phyloP scores from a whole-genome alignment of 2,329 filamentous ascomycete genomes.

The Botrytis hyacinthi region DNA sequence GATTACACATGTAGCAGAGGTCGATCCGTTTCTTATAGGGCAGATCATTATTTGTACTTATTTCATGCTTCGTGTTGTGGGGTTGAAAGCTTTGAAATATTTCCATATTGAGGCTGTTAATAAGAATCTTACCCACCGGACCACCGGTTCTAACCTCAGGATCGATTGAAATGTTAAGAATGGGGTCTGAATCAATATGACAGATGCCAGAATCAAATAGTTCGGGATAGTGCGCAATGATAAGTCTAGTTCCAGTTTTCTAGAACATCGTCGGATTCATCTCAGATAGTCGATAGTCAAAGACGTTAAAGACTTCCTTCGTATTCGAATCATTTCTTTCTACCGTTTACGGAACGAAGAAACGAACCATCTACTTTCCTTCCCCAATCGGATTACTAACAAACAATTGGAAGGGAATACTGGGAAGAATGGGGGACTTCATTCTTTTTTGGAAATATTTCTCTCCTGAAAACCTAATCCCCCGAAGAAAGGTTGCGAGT shows the following conservation, averaged over 20 bases:
- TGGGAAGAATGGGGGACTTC: not conserved
- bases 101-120: not conserved
- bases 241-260: slow-evolving; percentile 3
- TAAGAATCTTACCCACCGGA: slow-evolving; percentile 9
- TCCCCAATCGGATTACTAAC: not conserved
- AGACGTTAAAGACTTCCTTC: not conserved
- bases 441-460: not conserved
- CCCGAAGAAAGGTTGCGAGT: not conserved
- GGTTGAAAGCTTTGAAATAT: not conserved
- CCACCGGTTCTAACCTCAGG: slow-evolving; percentile 7
- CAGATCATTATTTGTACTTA: not conserved
- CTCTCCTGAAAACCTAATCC: not conserved
- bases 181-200: slow-evolving; percentile 10
- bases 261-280: not conserved
- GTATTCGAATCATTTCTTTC: not conserved
- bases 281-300: not conserved
- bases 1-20: not conserved
- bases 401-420: not conserved
- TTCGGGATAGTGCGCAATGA: not conserved
- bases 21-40: not conserved
- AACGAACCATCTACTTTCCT: not conserved
- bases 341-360: not conserved
- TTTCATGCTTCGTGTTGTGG: not conserved
- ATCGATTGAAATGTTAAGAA: not conserved
- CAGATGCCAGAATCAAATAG: not conserved